Base-by-base conservation (phyloP, 1,284 basidiomycete genomes). In the Sparassis latifolia region DNA sequence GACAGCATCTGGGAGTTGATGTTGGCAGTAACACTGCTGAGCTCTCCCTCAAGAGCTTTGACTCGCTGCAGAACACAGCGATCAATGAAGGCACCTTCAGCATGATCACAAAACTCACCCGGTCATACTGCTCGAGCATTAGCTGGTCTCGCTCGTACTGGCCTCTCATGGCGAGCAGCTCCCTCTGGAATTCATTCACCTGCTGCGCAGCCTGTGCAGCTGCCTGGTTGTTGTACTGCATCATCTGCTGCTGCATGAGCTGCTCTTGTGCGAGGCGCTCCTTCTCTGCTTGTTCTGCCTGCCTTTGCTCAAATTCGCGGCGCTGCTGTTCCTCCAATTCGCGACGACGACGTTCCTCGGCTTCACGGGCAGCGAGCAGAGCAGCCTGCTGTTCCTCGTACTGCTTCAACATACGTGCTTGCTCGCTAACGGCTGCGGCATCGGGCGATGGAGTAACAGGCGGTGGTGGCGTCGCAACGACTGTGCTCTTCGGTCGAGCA, bases 141-240 rank as follows among this genome's bases (percentile, higher is more conserved):
- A 99, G 89, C 69, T 99, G 97, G 64, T 99, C 96, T 10, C 96
- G 84, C 72, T 99, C 97, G 67, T 94, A 99, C 67, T 99, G 97
- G 1, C 96, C 94, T 49, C 94, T 79, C 89, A 98, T 91, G 10
- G 80, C 89, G 41, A 99, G 79, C 52, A 98, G 75, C 68, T 99
- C 91, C 50, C 91, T 79, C 68, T 99, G 92, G 40, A 97, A 78
- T 61, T 98, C 90, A 55, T 77, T 74, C 53, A 80, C 78, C 57
- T 85, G 86, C 58, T 80, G 77, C 39, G 75, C 80, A 40, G 82
- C 82, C 63, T 86, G 81, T 56, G 80, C 86, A 40, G 75, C 80
- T 38, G 82, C 82, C 63, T 86, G 81, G 57, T 81, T 86, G 59
- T 77, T 84, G 60, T 84, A 82, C 65, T 86, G 79, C 74, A 88